Conservation (phyloP, 2,329 filamentous ascomycete genomes). For the Parasarocladium wereldwijsianum region DNA sequence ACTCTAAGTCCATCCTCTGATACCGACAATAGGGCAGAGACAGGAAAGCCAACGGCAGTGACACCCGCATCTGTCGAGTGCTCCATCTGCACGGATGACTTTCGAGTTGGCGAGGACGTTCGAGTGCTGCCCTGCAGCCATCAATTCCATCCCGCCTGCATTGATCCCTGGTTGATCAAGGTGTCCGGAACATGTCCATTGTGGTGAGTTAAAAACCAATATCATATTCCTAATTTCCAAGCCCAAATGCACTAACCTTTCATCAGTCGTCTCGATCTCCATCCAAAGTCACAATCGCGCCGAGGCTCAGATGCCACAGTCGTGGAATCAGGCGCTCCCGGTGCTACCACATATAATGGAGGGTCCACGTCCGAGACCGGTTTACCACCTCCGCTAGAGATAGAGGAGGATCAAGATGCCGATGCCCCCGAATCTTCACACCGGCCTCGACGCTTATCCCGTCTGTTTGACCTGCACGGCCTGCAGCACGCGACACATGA, state of each 20-base stretch:
- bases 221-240: too few relatives aligned
- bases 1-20: too few relatives aligned
- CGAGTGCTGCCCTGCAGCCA: slow-evolving; percentile 53
- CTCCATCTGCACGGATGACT: slow-evolving; percentile 58
- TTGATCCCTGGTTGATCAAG: slow-evolving; percentile 57
- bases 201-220: slow-evolving; percentile 46
- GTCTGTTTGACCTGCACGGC: slow-evolving; percentile 40
- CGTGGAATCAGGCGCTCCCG: too few relatives aligned
- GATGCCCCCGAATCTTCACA: slow-evolving; percentile 17
- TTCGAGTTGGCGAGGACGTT: slow-evolving; percentile 50
- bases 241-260: neutral
- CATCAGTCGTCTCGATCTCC: neutral
- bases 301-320: too few relatives aligned
- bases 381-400: slow-evolving; percentile 26
- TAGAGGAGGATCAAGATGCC: slow-evolving; percentile 22
- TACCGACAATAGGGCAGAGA: too few relatives aligned
- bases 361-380: too few relatives aligned
- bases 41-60: too few relatives aligned
- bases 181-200: slow-evolving; percentile 55
- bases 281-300: too few relatives aligned
- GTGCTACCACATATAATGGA: too few relatives aligned
- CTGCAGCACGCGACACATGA: slow-evolving; percentile 44
- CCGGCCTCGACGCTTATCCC: slow-evolving; percentile 30
- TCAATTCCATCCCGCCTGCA: slow-evolving; percentile 52
- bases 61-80: too few relatives aligned